Conservation (phyloP, 169 alveolate species). For the Eimeria praecox region DNA sequence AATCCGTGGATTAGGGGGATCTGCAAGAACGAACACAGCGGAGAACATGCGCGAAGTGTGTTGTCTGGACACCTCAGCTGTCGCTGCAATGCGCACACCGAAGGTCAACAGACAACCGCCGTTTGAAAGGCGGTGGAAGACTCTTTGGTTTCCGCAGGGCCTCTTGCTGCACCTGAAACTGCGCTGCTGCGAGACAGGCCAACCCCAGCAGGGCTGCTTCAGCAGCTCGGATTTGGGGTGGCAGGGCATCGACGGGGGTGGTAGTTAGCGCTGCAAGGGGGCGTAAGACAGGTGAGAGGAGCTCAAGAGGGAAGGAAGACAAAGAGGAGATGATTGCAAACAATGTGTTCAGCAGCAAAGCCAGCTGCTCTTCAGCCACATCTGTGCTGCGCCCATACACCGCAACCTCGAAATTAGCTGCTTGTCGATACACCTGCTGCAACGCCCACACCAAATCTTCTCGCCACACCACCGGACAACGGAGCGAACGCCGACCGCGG, state of each 20-base stretch:
- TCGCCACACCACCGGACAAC: neutral
- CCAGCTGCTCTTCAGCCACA: constrained; percentile 26
- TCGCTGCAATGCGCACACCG: neutral
- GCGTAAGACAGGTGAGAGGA: constrained; percentile 15
- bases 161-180: constrained; percentile 7
- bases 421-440: neutral
- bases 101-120: neutral
- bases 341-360: constrained; percentile 14
- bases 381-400: constrained; percentile 16
- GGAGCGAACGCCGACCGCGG: neutral
- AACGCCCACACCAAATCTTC: neutral
- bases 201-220: constrained; percentile 32
- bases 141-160: neutral
- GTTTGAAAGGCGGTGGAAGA: neutral
- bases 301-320: constrained; percentile 7
- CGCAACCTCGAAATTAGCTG: neutral
- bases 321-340: neutral
- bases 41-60: neutral
- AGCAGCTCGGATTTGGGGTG: neutral
- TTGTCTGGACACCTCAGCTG: neutral
- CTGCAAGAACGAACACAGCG: constrained; percentile 4
- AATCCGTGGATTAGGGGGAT: constrained; percentile 16
- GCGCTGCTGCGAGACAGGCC: constrained; percentile 53
- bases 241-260: neutral
- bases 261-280: constrained; percentile 36